phyloP scores from a whole-genome alignment of 176 grass and related monocot species.

The Cenchrus purpureus region DNA sequence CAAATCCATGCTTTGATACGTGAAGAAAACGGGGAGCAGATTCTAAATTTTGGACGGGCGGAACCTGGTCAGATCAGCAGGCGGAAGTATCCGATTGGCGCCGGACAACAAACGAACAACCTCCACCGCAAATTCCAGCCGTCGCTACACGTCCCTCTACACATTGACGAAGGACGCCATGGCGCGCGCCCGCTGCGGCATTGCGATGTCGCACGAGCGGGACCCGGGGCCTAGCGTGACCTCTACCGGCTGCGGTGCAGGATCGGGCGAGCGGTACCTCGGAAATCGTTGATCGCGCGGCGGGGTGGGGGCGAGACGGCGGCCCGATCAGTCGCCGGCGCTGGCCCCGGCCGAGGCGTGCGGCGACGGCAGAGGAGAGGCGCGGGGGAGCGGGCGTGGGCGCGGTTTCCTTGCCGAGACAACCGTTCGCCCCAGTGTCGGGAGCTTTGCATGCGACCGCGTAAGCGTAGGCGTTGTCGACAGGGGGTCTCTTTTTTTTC shows the following conservation, averaged over 20 bases:
- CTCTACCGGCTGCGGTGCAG: not conserved
- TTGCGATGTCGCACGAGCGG: not conserved
- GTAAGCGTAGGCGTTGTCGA: not conserved
- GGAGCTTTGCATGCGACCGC: constrained; percentile 4
- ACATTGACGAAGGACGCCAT: not conserved
- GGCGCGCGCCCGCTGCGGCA: not conserved
- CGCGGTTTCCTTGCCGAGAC: constrained; percentile 36
- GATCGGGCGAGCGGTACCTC: not conserved
- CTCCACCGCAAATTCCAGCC: not conserved
- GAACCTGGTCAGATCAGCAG: not conserved
- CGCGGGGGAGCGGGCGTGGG: not conserved
- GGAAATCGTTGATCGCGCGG: not conserved
- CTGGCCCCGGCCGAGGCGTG: not conserved
- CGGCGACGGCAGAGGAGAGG: not conserved
- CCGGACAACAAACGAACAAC: not conserved
- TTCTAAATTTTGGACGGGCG: not conserved
- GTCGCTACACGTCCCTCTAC: not conserved
- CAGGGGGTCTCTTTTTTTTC: not conserved
- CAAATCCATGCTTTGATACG: not conserved
- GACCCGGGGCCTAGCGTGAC: not conserved
- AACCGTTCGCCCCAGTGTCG: constrained; percentile 3
- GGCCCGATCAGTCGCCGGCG: constrained; percentile 15
- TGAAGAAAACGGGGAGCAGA: not conserved
- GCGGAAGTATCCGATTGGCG: not conserved
- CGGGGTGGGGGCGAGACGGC: not conserved